Base-by-base conservation (phyloP, 306 rosid genomes). In the Citrullus colocynthis region DNA sequence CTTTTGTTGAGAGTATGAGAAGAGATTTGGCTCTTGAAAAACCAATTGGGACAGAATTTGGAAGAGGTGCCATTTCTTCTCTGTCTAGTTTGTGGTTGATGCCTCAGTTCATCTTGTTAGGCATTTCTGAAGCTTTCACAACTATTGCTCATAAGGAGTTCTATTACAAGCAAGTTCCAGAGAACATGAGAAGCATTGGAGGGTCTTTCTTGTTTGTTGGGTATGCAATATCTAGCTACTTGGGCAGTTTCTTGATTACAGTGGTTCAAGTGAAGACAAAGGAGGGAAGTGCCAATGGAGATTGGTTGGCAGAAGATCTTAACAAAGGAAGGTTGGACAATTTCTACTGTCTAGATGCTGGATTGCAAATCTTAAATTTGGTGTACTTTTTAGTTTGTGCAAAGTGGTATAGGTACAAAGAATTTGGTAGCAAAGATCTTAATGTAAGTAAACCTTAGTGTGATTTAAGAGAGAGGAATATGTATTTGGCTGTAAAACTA, bases 321-420 rank as follows among this genome's bases (percentile, higher is more conserved):
- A 32, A 32, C 36, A 32, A 32, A 32, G 36, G 36, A 32, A 32
- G 36, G 36, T 32, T 32, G 36, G 90, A 89, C 37, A 83, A 82
- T 34, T 91, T 89, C 72, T 88, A 88, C 57, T 89, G 77, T 81
- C 10, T 89, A 37, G 75, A 85, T 36, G 76, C 83, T 56, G 90
- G 45, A n/a, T 6, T 89, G 56, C 71, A 81, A 85, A 70, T 82
- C 7, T 3, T 85, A 41, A 89, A 89, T 79, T 83, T 91, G 18
- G 82, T 78, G 7, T 84, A 71, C 76, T 89, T 91, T 69, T 0
- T 91, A 15, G 39, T 84, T 6, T 87, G 84, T 86, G 86, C 93
- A 2, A 91, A 73, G 83, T 87, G 91, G 91, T 89, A 85, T n/a
- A 86, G 66, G 83, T 89, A 91, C 80, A 89, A 84, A 85, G 88